Evolutionary conservation across 176 grass and related monocot species (phyloP).

Genomic region (Lolium multiflorum): DNA sequence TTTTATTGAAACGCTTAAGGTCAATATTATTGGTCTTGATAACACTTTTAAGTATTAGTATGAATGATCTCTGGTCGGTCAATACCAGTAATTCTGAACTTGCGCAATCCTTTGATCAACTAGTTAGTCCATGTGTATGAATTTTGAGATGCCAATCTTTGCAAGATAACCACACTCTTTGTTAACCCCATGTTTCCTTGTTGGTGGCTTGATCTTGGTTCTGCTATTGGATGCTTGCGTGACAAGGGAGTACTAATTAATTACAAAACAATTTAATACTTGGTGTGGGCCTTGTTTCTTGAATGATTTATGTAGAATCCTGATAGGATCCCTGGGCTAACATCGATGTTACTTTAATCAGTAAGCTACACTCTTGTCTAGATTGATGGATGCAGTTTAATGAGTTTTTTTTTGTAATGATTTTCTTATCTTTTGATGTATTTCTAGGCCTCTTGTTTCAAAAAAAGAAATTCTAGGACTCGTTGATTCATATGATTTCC

Average conservation of each 20-base stretch:
- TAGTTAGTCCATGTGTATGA: background rate
- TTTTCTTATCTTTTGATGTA: background rate
- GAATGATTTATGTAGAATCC: background rate
- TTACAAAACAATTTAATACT: background rate
- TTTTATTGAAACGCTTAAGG: background rate
- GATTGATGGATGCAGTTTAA: constrained; percentile 15
- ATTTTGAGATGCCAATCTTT: background rate
- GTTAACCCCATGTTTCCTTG: constrained; percentile 5
- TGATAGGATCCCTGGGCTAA: constrained; percentile 1
- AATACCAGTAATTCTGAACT: background rate
- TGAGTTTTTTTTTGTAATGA: background rate
- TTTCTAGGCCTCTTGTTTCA: constrained; percentile 3
- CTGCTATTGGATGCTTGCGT: background rate
- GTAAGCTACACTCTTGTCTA: background rate
- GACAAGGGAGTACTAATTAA: background rate
- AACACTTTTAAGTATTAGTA: background rate
- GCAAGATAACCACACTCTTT: background rate
- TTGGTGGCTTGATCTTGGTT: constrained; percentile 10
- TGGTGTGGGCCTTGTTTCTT: constrained; percentile 10
- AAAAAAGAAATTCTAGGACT: background rate
- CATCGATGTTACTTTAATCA: background rate
- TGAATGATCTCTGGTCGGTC: background rate
- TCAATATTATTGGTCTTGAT: background rate
- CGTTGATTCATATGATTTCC: background rate
- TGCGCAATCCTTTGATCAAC: background rate